Conservation (phyloP, 2,329 filamentous ascomycete species). For the Curvularia lunata region DNA sequence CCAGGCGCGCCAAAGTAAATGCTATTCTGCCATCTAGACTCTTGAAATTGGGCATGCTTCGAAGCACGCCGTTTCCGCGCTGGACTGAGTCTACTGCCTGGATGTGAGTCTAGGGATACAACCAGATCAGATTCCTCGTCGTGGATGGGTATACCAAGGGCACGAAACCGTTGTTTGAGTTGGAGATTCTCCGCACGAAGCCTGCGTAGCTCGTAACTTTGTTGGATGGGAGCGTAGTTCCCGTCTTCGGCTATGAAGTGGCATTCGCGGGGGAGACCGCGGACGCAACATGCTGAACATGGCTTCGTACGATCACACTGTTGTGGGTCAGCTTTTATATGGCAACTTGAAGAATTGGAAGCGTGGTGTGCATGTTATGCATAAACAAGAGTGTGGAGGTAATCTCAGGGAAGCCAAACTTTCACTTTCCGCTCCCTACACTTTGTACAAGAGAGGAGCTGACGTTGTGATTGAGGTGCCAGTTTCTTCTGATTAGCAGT, state of each 20-base stretch:
- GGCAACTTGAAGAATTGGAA: no score
- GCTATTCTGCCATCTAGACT: constrained; percentile 52
- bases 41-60: constrained; percentile 49
- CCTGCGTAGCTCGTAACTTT: constrained; percentile 57
- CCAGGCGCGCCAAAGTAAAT: constrained; percentile 60
- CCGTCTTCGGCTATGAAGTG: constrained; percentile 56
- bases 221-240: constrained; percentile 55
- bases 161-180: constrained; percentile 53
- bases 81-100: constrained; percentile 27
- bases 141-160: constrained; percentile 42
- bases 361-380: not conserved
- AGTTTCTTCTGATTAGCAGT: constrained; percentile 42
- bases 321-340: not conserved
- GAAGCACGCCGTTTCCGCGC: constrained; percentile 32
- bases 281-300: constrained; percentile 57
- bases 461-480: constrained; percentile 51
- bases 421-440: constrained; percentile 59
- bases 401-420: constrained; percentile 34
- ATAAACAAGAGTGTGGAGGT: not conserved
- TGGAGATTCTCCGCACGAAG: constrained; percentile 55
- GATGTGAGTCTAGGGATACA: constrained; percentile 30
- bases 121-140: constrained; percentile 45
- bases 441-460: constrained; percentile 57
- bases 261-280: constrained; percentile 56
- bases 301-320: constrained; percentile 59